Base-by-base conservation (phyloP, 768 basidiomycete species). In the Neoboletus magnificus region DNA sequence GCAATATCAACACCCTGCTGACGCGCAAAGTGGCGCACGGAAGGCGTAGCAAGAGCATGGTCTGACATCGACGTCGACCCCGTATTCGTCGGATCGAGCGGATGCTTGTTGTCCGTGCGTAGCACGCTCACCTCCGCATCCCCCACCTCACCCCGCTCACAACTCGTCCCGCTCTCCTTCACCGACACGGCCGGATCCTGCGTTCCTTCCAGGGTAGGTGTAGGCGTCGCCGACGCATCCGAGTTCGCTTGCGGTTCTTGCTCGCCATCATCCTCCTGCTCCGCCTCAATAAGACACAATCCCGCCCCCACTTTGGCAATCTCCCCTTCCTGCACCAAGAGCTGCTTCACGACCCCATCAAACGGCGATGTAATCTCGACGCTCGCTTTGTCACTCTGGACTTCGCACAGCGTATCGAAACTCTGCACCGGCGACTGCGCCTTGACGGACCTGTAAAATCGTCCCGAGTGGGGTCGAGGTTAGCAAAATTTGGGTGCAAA, bases 291-390 rank as follows among this genome's bases (percentile, higher is more conserved):
- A 12, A 85, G 61, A 69, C 91, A 94, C 2, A 94, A 76, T 11
- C 83, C 84, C 20, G 80, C 73, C 32, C 93, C 91, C 18, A 93
- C 92, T 65, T 91, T 91, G 20, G 89, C 90, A 18, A 93, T 79
- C 66, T 91, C 82, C 20, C 92, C 92, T 66, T 91, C 90, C 59
- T 85, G 73, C 18, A 92, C 90, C 1, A 91, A 76, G 7, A 93
- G 71, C 59, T 88, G 79, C 57, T 80, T 84, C 45, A 94, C 74
- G 32, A 84, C 74, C 6, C 92, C 92, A 40, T 92, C 87, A 63
- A 80, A 93, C 2, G 92, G 92, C 54, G 86, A 87, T 3, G 92
- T 94, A 52, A 95, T 93, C 70, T 94, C 92, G 25, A 94, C 91
- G 70, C 84, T 88, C 1, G 91, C 91, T 70, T 93, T 93, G 80